These are phyloP conservation scores for Sporothrix sp. DNA, from an alignment of 2,329 filamentous ascomycete genomes.

Conservation along the genomic window DNA sequence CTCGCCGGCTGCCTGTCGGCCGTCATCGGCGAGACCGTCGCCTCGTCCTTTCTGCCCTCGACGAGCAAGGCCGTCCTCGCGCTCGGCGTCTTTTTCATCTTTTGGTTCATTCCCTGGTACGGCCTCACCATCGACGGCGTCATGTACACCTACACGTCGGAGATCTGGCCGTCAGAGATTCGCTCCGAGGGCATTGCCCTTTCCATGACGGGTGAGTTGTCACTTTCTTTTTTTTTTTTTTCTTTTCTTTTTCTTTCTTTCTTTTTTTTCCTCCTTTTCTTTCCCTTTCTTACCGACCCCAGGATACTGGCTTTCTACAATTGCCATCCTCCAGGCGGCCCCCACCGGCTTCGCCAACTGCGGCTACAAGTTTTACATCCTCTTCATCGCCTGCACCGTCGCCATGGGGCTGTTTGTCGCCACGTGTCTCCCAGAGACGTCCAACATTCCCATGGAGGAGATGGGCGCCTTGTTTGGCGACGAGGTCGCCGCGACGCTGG, in stretches of 20 bases:
- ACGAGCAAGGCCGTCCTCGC: not conserved
- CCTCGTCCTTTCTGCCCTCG: not conserved
- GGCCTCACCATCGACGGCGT: not conserved
- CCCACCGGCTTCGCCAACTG: not conserved
- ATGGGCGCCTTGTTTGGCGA: conserved; percentile 3
- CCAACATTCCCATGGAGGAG: conserved; percentile 7
- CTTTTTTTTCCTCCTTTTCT: not conserved
- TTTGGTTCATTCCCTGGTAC: conserved; percentile 9
- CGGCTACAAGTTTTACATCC: conserved; percentile 1
- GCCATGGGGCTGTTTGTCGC: not conserved
- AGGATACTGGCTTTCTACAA: conserved; percentile 3
- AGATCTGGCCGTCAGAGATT: conserved; percentile 2
- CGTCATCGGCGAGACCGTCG: not conserved
- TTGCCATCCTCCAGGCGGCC: not conserved
- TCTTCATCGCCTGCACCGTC: not conserved
- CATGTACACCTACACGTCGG: conserved; percentile 1
- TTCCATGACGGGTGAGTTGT: not conserved
- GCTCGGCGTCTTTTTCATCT: conserved; percentile 6
- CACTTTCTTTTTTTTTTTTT: not conserved
- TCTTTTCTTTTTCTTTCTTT: not conserved
- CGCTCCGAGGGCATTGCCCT: not conserved
- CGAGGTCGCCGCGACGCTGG: conserved; percentile 2
- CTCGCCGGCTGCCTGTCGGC: not conserved
- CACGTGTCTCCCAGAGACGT: not conserved
- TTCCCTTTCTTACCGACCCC: not conserved